Evolutionary conservation across 331 rosid species (phyloP).

Genomic region (Quercus tomentella): DNA sequence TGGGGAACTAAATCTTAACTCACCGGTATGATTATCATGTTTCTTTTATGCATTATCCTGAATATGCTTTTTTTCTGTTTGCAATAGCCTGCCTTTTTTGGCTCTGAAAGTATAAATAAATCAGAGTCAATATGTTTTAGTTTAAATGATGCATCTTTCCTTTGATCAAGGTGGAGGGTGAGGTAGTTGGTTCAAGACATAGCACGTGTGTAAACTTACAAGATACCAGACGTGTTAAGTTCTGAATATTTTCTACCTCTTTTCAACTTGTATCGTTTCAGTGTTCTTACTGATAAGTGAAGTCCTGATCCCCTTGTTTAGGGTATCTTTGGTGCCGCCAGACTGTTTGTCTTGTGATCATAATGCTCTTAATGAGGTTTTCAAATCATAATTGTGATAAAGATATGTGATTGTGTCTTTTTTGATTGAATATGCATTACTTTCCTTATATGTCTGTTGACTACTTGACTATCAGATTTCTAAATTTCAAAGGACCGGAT

Average conservation of each 20-base stretch:
- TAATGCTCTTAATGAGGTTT: neutral
- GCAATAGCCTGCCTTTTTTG: neutral
- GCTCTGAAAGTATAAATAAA: neutral
- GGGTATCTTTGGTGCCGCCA: neutral
- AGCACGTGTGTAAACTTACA: too few species aligned
- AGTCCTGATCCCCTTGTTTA: neutral
- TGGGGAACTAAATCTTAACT: constrained; percentile 74
- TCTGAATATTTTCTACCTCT: neutral
- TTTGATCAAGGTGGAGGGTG: too few species aligned
- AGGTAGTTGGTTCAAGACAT: too few species aligned
- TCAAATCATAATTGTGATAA: neutral
- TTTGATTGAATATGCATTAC: neutral
- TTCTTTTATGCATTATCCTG: neutral
- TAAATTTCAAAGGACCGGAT: neutral
- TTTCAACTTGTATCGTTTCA: neutral
- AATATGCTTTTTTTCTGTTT: neutral
- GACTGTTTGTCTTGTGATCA: neutral
- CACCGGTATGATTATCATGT: constrained; percentile 48
- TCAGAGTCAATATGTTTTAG: neutral
- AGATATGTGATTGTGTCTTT: neutral
- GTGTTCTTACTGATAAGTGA: neutral
- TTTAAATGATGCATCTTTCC: too few species aligned
- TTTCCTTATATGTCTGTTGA: neutral
- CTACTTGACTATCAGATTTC: neutral
- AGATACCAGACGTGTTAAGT: neutral